Percentiles rank a stretch among this genome's conserved stretches.
These are phyloP conservation scores for Plectosphaerella plurivora DNA, from an alignment of 2,329 filamentous ascomycete species.

Conservation along the genomic window DNA sequence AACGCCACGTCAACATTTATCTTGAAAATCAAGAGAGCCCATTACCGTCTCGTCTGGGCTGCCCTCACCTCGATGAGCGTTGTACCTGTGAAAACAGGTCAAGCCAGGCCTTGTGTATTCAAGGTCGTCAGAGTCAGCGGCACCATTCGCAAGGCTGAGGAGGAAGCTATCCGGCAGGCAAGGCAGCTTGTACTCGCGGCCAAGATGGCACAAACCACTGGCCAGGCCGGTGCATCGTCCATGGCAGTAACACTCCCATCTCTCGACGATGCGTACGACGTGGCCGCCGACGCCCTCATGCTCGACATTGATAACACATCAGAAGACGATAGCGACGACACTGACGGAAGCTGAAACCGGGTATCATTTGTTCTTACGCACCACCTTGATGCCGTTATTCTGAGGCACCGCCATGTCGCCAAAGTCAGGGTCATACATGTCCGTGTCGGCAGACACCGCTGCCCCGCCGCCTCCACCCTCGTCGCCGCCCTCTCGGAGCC, in stretches of 20 bases:
- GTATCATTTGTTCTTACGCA: conserved; percentile 57
- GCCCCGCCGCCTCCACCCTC: not conserved
- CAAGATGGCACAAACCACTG: conserved; percentile 32
- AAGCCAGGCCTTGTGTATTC: conserved; percentile 67
- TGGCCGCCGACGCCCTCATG: conserved; percentile 49
- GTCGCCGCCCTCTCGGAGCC: not conserved
- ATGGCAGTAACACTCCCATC: conserved; percentile 1
- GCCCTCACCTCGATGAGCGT: conserved; percentile 75
- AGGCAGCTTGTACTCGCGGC: conserved; percentile 67
- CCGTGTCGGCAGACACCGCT: conserved; percentile 22
- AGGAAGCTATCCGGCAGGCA: conserved; percentile 79
- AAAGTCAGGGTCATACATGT: conserved; percentile 41
- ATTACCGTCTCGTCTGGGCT: conserved; percentile 87
- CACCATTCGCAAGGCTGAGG: conserved; percentile 87
- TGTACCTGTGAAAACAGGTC: conserved; percentile 49
- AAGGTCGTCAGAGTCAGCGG: conserved; percentile 84
- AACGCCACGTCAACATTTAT: conserved; percentile 93
- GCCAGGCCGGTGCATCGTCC: conserved; percentile 3
- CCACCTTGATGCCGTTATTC: conserved; percentile 67
- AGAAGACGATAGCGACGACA: conserved; percentile 42
- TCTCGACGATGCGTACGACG: conserved; percentile 49
- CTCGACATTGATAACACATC: conserved; percentile 33
- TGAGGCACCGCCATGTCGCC: conserved; percentile 46
- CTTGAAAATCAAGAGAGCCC: conserved; percentile 72
- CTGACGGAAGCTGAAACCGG: conserved; percentile 35